Base-by-base conservation (phyloP, 1,139 yeast genomes). In the Magnusiomyces starmeri region DNA sequence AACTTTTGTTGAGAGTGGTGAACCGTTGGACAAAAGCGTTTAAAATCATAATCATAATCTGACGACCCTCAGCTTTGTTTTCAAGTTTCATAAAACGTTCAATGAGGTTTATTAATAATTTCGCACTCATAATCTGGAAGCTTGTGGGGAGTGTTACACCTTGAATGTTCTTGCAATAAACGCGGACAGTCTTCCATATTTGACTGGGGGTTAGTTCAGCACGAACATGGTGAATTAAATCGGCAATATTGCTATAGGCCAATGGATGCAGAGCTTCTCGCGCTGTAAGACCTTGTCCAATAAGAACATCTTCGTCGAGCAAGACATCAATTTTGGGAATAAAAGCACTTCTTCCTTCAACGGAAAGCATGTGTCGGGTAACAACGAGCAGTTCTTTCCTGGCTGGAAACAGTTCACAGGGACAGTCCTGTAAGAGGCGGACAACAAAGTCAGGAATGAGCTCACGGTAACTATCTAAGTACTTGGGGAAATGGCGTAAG, bases 121-220 rank as follows among this genome's bases (percentile, higher is more conserved):
- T 92, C 3, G 97, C 97, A 70, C 97, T 87, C 97, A 92, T 89
- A 21, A 92, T 87, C 67, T 94, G 98, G 42, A 90, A 96, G 7
- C 96, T 87, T 54, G 89, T 76, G 1, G 96, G 95, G 58, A 94
- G 71, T 0, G 94, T 74, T 59, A 81, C 83, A 64, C 92, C 97
- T 60, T 85, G 85, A 58, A 94, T 73, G 60, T 88, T 81, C 41
- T 77, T 80, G 62, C 96, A 85, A 65, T 88, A 94, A 52, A 88
- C 85, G 46, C 76, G 77, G 3, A 94, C 95, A 0, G 96, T 87
- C 54, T 85, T 83, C 83, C 95, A 84, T 10, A 92, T 85, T 64
- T 89, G 97, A 40, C 79, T 81, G 1, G 94, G 81, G 1, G 87
- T 82, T 53, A 94, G 74, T 58, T 90, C 96, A 53, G 83, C 81